Percentiles rank a stretch among this genome's conserved stretches.
Conservation (phyloP, 2,329 filamentous ascomycete species). For the Emergomyces pasteurianus region DNA sequence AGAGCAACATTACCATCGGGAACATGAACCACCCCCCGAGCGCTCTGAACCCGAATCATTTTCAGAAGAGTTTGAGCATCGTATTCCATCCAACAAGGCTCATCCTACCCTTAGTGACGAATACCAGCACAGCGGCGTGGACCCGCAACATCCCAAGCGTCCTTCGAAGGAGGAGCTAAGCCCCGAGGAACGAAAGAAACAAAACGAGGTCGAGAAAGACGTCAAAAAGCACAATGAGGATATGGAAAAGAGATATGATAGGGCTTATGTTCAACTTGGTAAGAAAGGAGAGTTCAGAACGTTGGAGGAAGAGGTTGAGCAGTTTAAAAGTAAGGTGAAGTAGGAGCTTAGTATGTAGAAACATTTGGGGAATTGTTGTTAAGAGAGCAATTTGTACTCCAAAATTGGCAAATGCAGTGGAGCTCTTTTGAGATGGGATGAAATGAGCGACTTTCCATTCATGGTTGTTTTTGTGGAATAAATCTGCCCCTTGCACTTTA, state of each 20-base stretch:
- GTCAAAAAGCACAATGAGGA: constrained; percentile 12
- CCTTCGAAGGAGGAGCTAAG: constrained; percentile 8
- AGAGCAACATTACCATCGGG: constrained; percentile 4
- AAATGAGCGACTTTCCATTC: neutral
- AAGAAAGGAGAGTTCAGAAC: constrained; percentile 4
- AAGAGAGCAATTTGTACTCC: neutral
- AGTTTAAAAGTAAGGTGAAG: constrained; percentile 5
- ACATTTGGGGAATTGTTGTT: neutral
- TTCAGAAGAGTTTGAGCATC: constrained; percentile 10
- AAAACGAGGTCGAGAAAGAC: constrained; percentile 5
- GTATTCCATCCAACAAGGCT: constrained; percentile 11
- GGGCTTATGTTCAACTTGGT: constrained; percentile 8
- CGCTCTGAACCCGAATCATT: constrained; percentile 7
- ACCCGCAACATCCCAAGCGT: constrained; percentile 9
- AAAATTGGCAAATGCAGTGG: neutral
- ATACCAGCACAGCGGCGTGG: constrained; percentile 11
- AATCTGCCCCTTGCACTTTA: neutral
- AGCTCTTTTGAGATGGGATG: neutral
- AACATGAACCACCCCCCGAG: constrained; percentile 6
- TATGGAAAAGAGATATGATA: constrained; percentile 10
- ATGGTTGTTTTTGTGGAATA: neutral
- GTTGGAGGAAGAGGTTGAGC: constrained; percentile 7
- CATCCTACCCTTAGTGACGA: constrained; percentile 9
- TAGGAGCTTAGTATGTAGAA: neutral
- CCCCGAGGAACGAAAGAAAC: constrained; percentile 6